Conservation (phyloP, 805 yeast genomes). For the Ogataea allantospora region DNA sequence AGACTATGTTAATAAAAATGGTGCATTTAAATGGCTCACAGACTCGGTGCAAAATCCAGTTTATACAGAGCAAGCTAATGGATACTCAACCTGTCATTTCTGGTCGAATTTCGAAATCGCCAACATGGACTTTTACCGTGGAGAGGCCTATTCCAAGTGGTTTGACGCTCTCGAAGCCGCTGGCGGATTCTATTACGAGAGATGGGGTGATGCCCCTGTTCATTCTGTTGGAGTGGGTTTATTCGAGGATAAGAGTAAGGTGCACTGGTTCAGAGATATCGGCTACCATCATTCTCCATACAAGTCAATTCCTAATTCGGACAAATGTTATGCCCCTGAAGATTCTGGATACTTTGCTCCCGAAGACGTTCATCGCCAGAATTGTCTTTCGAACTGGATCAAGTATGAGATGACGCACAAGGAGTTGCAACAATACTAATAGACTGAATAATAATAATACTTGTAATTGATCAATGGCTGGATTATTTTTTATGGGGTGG, state of each 20-base stretch:
- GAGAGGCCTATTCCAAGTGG: slow-evolving; percentile 67
- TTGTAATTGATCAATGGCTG: neutral
- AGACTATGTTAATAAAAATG: slow-evolving; percentile 56
- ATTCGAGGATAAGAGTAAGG: slow-evolving; percentile 65
- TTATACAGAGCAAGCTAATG: slow-evolving; percentile 38
- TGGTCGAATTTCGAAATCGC: slow-evolving; percentile 90
- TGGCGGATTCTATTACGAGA: slow-evolving; percentile 84
- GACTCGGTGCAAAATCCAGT: slow-evolving; percentile 52
- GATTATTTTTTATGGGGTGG: neutral
- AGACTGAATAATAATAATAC: slow-evolving; percentile 1
- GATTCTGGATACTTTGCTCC: slow-evolving; percentile 36
- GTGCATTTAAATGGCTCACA: slow-evolving; percentile 56
- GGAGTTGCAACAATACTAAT: slow-evolving; percentile 32
- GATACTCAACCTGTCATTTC: slow-evolving; percentile 70
- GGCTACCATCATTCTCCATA: slow-evolving; percentile 79
- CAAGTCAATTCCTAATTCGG: slow-evolving; percentile 71
- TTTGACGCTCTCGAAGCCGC: slow-evolving; percentile 63
- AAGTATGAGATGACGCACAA: slow-evolving; percentile 37
- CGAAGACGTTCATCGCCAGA: slow-evolving; percentile 34
- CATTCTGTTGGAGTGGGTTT: slow-evolving; percentile 73
- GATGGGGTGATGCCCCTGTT: slow-evolving; percentile 95
- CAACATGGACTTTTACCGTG: slow-evolving; percentile 75
- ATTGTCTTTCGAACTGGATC: slow-evolving; percentile 37
- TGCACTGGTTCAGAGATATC: slow-evolving; percentile 87
- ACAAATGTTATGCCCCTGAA: slow-evolving; percentile 41